These are phyloP conservation scores for Aspergillus cejpii DNA, from an alignment of 2,329 filamentous ascomycete species.

Conservation along the genomic window DNA sequence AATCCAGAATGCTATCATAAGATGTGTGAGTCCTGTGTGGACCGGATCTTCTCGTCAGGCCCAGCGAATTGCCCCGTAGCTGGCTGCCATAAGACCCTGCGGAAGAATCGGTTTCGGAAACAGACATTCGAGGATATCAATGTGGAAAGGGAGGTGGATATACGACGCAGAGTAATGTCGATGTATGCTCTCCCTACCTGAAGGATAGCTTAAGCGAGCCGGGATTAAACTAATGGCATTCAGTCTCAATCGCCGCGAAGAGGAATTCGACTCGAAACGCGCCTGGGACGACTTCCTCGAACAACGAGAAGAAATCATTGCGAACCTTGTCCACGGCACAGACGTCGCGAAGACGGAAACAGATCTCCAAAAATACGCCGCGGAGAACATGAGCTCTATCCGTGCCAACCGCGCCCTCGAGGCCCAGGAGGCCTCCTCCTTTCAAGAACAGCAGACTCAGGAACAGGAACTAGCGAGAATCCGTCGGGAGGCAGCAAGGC, in stretches of 20 bases:
- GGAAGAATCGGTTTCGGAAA: constrained; percentile 73
- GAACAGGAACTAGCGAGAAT: constrained; percentile 62
- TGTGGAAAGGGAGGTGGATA: constrained; percentile 90
- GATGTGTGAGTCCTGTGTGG: constrained; percentile 95
- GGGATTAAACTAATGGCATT: constrained; percentile 9
- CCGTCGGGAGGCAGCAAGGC: constrained; percentile 55
- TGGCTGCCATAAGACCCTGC: constrained; percentile 77
- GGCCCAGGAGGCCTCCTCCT: constrained; percentile 43
- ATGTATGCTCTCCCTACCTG: constrained; percentile 38
- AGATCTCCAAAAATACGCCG: constrained; percentile 62
- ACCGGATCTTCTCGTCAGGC: constrained; percentile 85
- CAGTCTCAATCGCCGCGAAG: constrained; percentile 81
- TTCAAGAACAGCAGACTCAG: constrained; percentile 45
- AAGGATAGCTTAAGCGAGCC: neutral
- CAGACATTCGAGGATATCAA: constrained; percentile 85
- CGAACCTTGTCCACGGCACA: constrained; percentile 70
- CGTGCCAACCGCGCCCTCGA: constrained; percentile 45
- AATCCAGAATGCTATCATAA: constrained; percentile 99
- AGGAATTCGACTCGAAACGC: constrained; percentile 78
- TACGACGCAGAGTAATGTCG: constrained; percentile 67
- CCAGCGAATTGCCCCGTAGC: constrained; percentile 89
- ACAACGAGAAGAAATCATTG: constrained; percentile 81
- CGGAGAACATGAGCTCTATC: constrained; percentile 59
- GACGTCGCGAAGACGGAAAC: constrained; percentile 59
- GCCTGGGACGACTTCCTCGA: constrained; percentile 94